These are phyloP conservation scores for Phytophthora citrophthora DNA, from an alignment of 352 stramenopile species.

Conservation along the genomic window DNA sequence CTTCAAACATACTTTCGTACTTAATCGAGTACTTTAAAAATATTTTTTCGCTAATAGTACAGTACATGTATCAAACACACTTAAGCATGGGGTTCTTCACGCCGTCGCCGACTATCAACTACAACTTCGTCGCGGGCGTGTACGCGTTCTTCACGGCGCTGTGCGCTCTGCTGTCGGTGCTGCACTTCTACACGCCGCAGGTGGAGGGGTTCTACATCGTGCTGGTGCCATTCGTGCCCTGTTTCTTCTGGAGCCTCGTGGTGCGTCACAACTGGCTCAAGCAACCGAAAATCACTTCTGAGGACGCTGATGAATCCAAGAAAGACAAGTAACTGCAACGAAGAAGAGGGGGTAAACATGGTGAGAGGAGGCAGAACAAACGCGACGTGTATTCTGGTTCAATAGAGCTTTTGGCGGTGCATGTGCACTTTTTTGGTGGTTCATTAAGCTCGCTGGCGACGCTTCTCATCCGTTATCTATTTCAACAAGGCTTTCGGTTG, in stretches of 20 bases:
- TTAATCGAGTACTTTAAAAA: too few relatives aligned
- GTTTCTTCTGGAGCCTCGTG: conserved; percentile 84
- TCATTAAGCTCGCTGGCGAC: neutral
- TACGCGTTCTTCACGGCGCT: conserved; percentile 77
- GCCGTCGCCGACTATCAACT: conserved; percentile 86
- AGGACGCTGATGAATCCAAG: conserved; percentile 23
- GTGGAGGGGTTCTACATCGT: conserved; percentile 90
- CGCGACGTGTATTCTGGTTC: conserved; percentile 13
- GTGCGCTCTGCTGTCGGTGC: conserved; percentile 57
- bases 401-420: conserved; percentile 15
- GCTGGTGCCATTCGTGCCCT: conserved; percentile 80
- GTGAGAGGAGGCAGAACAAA: conserved; percentile 1
- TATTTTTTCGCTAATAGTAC: too few relatives aligned
- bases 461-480: too few relatives aligned
- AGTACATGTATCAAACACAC: neutral
- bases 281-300: conserved; percentile 11
- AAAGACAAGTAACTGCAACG: conserved; percentile 37
- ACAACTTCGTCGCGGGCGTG: conserved; percentile 87
- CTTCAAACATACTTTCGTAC: neutral
- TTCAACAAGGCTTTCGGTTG: too few relatives aligned
- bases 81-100: conserved; percentile 52
- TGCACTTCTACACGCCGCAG: conserved; percentile 68
- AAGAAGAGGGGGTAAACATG: neutral
- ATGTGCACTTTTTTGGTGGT: too few relatives aligned
- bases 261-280: conserved; percentile 79